Evolutionary conservation across 1,139 yeast species (phyloP), one percentile per base, ranked within the genome.

Genomic region (Keqinozyma sinolaborantium): DNA sequence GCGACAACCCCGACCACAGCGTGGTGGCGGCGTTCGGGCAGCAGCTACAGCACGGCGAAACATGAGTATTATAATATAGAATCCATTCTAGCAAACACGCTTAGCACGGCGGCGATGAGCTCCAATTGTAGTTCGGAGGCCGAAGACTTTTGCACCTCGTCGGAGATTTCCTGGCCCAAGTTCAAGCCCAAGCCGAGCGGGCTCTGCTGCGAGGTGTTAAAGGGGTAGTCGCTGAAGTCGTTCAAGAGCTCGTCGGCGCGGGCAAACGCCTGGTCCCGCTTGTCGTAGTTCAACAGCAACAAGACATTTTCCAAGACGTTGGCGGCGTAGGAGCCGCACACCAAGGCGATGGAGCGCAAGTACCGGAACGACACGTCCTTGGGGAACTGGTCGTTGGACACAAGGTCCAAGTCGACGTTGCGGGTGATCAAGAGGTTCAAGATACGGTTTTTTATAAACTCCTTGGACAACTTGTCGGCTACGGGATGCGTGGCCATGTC

Each of bases 401-500:
- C 62, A 16, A 61, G 42, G 30, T 71, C 79, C 42, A 73, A 59
- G 42, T 73, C 77, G 36, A 73, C 64, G 32, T 84, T 85, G 58
- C 95, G 76, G 28, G 83, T 68, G 8, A 86, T 79, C 44, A 92
- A 68, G 35, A 87, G 58, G 31, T 75, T 71, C 41, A 90, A 67
- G 23, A 87, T 77, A 50, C 97, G 75, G 42, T 79, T 73, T 41
- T 82, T 79, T 36, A 87, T 80, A 44, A 83, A 84, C 57, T 88
- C 94, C 49, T 95, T 86, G 29, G 84, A 73, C 34, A 82, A 64
- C 40, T 73, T 74, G 60, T 92, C 98, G 24, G 94, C 84, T 10
- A 92, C 79, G 3, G 99, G 99, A 58, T 94, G 98, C 5, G 98
- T 94, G 15, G 98, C 96, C 97, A 92, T 92, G 60, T 92, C 98